Percentiles rank a stretch among this genome's conserved stretches.
These are phyloP conservation scores for Closterium sp. DNA, from an alignment of 139 green algal species.

Conservation along the genomic window DNA sequence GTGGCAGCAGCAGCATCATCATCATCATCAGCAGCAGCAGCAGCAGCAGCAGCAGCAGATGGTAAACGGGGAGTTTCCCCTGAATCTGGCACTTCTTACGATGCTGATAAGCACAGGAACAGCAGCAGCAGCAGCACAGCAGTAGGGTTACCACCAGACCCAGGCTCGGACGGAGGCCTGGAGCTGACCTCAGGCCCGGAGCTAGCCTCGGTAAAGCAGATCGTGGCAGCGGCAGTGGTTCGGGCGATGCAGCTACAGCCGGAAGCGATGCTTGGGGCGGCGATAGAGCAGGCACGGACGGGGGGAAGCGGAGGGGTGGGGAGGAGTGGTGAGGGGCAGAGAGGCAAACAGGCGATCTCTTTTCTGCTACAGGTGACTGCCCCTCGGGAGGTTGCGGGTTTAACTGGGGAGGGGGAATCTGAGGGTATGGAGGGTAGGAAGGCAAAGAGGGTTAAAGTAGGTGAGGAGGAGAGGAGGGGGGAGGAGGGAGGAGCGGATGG, in stretches of 20 bases:
- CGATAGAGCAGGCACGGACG: neutral
- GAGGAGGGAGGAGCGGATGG: neutral
- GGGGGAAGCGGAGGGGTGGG: neutral
- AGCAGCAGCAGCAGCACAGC: neutral
- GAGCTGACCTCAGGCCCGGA: neutral
- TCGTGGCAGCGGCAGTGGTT: neutral
- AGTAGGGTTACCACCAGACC: neutral
- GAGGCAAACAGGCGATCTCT: neutral
- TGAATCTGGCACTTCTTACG: neutral
- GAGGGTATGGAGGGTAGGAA: neutral
- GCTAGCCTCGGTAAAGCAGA: neutral
- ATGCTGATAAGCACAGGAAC: neutral
- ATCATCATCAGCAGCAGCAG: no score
- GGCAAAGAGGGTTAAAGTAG: neutral
- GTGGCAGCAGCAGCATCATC: neutral
- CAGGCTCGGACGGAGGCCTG: neutral
- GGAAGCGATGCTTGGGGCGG: neutral
- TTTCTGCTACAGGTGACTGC: neutral
- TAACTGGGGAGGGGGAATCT: neutral
- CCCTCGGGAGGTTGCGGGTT: neutral
- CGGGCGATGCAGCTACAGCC: neutral
- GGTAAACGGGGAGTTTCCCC: neutral
- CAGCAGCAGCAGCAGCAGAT: neutral
- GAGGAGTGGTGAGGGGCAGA: neutral
- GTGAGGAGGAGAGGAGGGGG: neutral